These are phyloP conservation scores for Suillus lakei DNA, from an alignment of 768 basidiomycete genomes.

Conservation along the genomic window DNA sequence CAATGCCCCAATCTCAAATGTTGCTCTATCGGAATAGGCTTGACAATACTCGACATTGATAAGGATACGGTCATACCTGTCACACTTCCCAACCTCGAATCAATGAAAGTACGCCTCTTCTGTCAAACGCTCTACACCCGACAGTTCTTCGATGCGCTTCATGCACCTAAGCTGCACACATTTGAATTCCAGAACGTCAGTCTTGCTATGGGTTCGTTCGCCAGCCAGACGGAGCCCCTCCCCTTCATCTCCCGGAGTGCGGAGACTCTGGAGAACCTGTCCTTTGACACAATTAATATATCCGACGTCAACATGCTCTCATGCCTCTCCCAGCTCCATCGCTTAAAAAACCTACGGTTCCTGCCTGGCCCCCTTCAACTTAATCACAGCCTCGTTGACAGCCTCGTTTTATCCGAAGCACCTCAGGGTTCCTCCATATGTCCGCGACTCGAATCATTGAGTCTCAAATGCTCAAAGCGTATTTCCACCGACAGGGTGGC, in stretches of 20 bases:
- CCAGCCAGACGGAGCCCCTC: constrained; percentile 30
- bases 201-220: constrained; percentile 30
- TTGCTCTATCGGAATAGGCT: constrained; percentile 33
- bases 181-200: constrained; percentile 35
- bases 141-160: constrained; percentile 30
- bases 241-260: constrained; percentile 31
- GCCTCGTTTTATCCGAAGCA: constrained; percentile 16
- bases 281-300: constrained; percentile 28
- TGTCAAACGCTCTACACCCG: constrained; percentile 30
- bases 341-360: constrained; percentile 21
- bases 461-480: constrained; percentile 28
- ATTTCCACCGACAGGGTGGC: constrained; percentile 28
- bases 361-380: constrained; percentile 35
- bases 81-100: constrained; percentile 32
- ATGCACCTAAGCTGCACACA: constrained; percentile 27
- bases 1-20: constrained; percentile 31
- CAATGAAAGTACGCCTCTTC: constrained; percentile 30
- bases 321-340: constrained; percentile 26
- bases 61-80: constrained; percentile 21
- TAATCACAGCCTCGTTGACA: constrained; percentile 34
- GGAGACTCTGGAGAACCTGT: constrained; percentile 32
- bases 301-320: constrained; percentile 21
- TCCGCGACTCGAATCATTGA: constrained; percentile 28
- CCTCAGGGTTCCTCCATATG: constrained; percentile 15
- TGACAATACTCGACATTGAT: constrained; percentile 21